phyloP scores from a whole-genome alignment of 2,329 filamentous ascomycete species.

The Fusarium secorum region DNA sequence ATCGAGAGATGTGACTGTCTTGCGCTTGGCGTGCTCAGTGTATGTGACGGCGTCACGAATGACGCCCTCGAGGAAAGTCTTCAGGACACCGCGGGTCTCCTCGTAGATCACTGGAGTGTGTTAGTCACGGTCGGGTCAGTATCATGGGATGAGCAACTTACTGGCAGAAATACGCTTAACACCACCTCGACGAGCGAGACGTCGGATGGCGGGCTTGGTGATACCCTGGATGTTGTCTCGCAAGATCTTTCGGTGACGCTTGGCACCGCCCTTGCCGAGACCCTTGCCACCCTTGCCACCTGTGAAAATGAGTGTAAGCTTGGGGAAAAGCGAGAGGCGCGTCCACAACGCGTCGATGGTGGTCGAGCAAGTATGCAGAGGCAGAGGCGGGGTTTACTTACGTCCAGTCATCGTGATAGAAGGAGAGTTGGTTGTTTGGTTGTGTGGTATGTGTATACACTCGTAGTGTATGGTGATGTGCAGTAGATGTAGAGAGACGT shows the following conservation, averaged over 20 bases:
- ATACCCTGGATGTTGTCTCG: slow-evolving; percentile 99
- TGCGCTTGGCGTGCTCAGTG: slow-evolving; percentile 82
- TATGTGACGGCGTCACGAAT: slow-evolving; percentile 81
- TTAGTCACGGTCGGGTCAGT: slow-evolving; percentile 71
- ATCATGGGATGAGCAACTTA: slow-evolving; percentile 53
- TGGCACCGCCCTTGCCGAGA: slow-evolving; percentile 97
- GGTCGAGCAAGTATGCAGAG: neutral
- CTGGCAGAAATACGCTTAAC: slow-evolving; percentile 99
- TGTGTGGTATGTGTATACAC: slow-evolving; percentile 24
- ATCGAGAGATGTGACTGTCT: slow-evolving; percentile 78
- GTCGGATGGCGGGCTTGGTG: slow-evolving; percentile 97
- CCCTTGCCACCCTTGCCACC: slow-evolving; percentile 97
- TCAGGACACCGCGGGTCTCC: slow-evolving; percentile 78
- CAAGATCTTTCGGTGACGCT: slow-evolving; percentile 99
- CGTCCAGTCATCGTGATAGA: slow-evolving; percentile 72
- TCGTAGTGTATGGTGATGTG: slow-evolving; percentile 14
- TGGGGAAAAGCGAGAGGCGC: slow-evolving; percentile 73
- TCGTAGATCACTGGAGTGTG: slow-evolving; percentile 72
- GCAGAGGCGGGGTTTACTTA: slow-evolving; percentile 56
- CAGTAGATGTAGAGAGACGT: slow-evolving; percentile 9
- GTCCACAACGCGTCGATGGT: neutral
- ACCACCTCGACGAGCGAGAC: slow-evolving; percentile 98
- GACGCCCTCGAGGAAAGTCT: slow-evolving; percentile 80
- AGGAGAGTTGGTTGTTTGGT: slow-evolving; percentile 37
- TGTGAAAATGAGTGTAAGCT: slow-evolving; percentile 60